Evolutionary conservation across 805 yeast species (phyloP).

Genomic region (Ogataea siamensis): DNA sequence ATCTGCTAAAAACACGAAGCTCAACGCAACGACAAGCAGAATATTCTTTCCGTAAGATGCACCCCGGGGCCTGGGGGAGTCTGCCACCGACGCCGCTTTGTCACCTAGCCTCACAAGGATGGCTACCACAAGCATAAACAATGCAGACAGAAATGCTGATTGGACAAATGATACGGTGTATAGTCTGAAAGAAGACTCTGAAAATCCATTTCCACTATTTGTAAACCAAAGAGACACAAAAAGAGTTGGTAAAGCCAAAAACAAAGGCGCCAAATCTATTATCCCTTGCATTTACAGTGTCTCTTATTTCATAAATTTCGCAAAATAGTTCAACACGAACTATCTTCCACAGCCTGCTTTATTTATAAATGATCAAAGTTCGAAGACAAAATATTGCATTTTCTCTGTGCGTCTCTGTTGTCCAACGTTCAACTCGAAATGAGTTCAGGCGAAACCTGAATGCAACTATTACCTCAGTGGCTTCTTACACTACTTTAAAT

Average conservation of each 20-base stretch:
- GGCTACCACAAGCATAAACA: constrained; percentile 15
- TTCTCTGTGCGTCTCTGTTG: too few species aligned
- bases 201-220: constrained; percentile 3
- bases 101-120: constrained; percentile 3
- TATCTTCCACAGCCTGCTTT: too few species aligned
- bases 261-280: constrained; percentile 34
- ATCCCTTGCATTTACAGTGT: constrained; percentile 6
- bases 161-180: constrained; percentile 16
- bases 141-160: constrained; percentile 27
- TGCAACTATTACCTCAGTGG: too few species aligned
- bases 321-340: too few species aligned
- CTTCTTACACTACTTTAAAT: too few species aligned
- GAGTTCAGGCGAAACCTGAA: too few species aligned
- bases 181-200: constrained; percentile 4
- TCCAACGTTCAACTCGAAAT: too few species aligned
- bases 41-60: too few species aligned
- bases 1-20: constrained; percentile 22
- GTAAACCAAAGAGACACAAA: constrained; percentile 32
- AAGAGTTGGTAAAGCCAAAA: constrained; percentile 35
- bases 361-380: too few species aligned
- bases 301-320: constrained; percentile 3
- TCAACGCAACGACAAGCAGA: constrained; percentile 18
- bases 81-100: neutral
- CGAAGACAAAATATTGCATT: too few species aligned
- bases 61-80: too few species aligned